phyloP scores from a whole-genome alignment of 2,329 filamentous ascomycete species.

The Arthroderma uncinatum region DNA sequence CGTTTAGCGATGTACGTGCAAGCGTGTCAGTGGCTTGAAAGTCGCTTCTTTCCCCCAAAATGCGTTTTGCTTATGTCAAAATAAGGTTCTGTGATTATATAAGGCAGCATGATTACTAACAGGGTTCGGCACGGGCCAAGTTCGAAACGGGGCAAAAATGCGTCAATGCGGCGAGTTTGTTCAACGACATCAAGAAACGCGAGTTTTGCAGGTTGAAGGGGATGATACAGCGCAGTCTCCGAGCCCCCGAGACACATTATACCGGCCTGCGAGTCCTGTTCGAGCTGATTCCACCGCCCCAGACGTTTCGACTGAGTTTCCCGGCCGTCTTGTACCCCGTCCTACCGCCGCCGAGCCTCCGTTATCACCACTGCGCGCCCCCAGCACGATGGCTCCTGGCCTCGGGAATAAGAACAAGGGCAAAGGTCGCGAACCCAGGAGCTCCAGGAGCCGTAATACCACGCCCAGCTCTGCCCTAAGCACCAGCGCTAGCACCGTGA shows the following conservation, averaged over 20 bases:
- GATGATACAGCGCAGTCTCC: not conserved
- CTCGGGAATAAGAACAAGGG: constrained; percentile 41
- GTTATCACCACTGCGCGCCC: not conserved
- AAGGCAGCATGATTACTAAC: not conserved
- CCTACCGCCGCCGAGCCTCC: no score
- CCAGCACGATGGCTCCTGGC: constrained; percentile 29
- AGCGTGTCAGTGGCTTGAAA: not conserved
- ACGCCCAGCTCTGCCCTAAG: constrained; percentile 48
- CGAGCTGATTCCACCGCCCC: not conserved
- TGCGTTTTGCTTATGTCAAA: not conserved
- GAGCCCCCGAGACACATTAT: not conserved
- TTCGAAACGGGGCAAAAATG: not conserved
- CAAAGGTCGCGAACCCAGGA: constrained; percentile 43
- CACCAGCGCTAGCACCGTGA: constrained; percentile 35
- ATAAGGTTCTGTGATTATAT: not conserved
- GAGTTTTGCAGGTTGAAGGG: not conserved
- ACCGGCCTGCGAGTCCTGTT: not conserved
- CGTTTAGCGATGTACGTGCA: no score
- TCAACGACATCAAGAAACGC: not conserved
- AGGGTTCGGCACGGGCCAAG: not conserved
- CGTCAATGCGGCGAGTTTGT: constrained; percentile 1
- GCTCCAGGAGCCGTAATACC: constrained; percentile 51
- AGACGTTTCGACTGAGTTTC: not conserved
- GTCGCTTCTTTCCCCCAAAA: not conserved
- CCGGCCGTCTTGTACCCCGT: not conserved